Evolutionary conservation across 805 yeast genomes (phyloP).

Genomic region (Sugiyamaella americana): DNA sequence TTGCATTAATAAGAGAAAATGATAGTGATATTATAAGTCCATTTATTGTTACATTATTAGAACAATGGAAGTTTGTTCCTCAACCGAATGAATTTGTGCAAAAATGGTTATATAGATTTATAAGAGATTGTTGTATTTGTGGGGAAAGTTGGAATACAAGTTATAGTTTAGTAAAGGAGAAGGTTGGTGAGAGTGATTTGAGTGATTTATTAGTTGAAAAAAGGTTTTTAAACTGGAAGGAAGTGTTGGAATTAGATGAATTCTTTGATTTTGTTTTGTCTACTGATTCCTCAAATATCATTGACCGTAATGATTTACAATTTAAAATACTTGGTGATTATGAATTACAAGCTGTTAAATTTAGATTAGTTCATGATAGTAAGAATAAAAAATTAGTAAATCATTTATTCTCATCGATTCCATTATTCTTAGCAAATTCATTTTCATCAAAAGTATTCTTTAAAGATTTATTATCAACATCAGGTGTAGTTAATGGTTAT

Average conservation of each 20-base stretch:
- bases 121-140: constrained; percentile 42
- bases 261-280: constrained; percentile 14
- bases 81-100: constrained; percentile 27
- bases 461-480: not conserved
- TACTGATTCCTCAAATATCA: not conserved
- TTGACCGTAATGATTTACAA: constrained; percentile 6
- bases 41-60: constrained; percentile 50
- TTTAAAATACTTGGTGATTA: constrained; percentile 2
- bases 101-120: constrained; percentile 47
- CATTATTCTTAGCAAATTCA: not conserved
- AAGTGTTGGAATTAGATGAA: constrained; percentile 2
- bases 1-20: constrained; percentile 23
- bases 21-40: constrained; percentile 45
- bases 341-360: constrained; percentile 13
- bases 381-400: not conserved
- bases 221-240: not conserved
- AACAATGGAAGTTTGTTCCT: constrained; percentile 59
- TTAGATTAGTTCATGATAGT: constrained; percentile 2
- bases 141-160: constrained; percentile 49
- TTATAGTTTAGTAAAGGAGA: constrained; percentile 4
- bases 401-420: not conserved
- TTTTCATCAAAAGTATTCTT: not conserved
- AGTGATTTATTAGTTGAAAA: not conserved
- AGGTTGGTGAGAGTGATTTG: not conserved
- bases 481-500: not conserved